Conservation (phyloP, 164 flowering plant genomes). For the Magnolia kwangsiensis region DNA sequence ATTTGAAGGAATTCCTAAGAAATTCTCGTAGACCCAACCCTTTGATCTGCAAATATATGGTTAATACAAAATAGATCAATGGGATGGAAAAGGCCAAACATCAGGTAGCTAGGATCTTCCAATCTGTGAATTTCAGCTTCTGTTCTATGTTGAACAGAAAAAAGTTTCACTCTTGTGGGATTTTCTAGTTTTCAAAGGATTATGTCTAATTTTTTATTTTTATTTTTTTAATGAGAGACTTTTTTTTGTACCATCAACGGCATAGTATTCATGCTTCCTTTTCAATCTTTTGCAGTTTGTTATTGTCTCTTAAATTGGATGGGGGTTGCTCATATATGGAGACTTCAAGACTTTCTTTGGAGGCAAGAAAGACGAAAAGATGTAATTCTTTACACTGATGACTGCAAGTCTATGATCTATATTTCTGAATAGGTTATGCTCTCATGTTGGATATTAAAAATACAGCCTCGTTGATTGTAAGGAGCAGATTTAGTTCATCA, state of each 20-base stretch:
- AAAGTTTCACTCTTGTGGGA: neutral
- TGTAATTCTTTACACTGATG: constrained; percentile 36
- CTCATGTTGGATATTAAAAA: neutral
- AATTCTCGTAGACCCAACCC: too few species aligned
- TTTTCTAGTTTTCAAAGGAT: neutral
- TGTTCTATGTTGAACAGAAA: neutral
- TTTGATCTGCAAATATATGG: too few species aligned
- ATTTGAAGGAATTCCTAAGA: neutral
- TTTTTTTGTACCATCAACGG: neutral
- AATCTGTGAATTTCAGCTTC: neutral
- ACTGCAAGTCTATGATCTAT: neutral
- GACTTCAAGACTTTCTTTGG: constrained; percentile 46
- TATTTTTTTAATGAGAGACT: too few species aligned
- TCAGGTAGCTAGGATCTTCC: too few species aligned
- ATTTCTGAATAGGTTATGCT: neutral
- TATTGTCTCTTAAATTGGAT: constrained; percentile 45
- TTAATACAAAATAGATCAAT: too few species aligned
- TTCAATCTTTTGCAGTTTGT: too few species aligned
- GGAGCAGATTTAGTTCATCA: too few species aligned
- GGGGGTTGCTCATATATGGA: constrained; percentile 46
- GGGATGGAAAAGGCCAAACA: neutral
- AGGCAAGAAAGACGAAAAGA: constrained; percentile 56
- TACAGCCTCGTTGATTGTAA: neutral
- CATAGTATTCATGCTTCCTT: too few species aligned
- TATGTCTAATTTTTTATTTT: neutral